These are phyloP conservation scores for Sclerotinia spermophila DNA, from an alignment of 2,329 filamentous ascomycete species.

Conservation along the genomic window DNA sequence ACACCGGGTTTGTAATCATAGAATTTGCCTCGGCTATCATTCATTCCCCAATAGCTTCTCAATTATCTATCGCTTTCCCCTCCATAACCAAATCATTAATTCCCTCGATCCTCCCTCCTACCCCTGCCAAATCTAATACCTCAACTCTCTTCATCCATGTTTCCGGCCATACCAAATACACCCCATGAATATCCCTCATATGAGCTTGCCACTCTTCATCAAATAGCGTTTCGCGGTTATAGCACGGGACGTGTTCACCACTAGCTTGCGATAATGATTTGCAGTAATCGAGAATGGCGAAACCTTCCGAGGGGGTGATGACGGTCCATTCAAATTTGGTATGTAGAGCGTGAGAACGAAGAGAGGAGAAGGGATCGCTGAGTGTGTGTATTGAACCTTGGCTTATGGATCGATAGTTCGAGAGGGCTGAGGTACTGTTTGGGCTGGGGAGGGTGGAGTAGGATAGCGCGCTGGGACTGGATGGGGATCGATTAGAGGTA, in stretches of 20 bases:
- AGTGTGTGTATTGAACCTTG: background rate
- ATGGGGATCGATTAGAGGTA: constrained; percentile 22
- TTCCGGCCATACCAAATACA: constrained; percentile 34
- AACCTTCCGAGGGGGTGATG: constrained; percentile 32
- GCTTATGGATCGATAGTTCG: background rate
- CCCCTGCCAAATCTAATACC: constrained; percentile 33
- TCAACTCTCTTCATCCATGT: constrained; percentile 36
- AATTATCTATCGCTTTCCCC: constrained; percentile 4
- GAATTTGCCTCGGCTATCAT: background rate
- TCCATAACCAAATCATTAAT: constrained; percentile 35
- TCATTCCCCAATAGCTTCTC: background rate
- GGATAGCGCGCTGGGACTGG: constrained; percentile 20
- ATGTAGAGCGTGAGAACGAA: constrained; percentile 30
- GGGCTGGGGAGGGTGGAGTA: constrained; percentile 23
- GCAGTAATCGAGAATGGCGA: constrained; percentile 32
- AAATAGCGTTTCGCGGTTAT: constrained; percentile 34
- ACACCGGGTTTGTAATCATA: background rate
- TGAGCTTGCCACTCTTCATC: constrained; percentile 36
- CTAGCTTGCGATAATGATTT: constrained; percentile 25
- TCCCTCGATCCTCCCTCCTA: constrained; percentile 33
- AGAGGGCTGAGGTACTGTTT: constrained; percentile 1
- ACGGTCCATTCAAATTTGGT: constrained; percentile 34
- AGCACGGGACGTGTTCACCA: constrained; percentile 27
- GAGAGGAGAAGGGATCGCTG: constrained; percentile 28
- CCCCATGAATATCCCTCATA: constrained; percentile 36